Conservation (phyloP, 1,284 basidiomycete species). For the Puccinia novopanici region DNA sequence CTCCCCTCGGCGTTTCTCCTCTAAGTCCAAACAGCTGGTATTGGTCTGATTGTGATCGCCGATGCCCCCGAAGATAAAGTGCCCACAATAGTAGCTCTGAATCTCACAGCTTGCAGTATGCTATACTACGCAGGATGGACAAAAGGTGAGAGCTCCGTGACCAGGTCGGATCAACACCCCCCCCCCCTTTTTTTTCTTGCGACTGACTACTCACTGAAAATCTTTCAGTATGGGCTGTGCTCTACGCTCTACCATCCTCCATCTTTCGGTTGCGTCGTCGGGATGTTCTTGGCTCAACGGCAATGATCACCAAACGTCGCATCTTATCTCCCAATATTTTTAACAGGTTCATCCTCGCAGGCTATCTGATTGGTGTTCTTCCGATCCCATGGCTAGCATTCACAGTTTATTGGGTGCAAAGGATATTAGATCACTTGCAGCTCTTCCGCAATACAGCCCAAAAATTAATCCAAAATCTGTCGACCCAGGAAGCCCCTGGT, state of each 20-base stretch:
- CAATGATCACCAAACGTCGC: conserved; percentile 38
- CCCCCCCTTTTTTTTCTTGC: not conserved
- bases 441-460: conserved; percentile 19
- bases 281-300: conserved; percentile 44
- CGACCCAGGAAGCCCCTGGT: conserved; percentile 1
- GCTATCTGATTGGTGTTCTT: conserved; percentile 37
- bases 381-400: conserved; percentile 41
- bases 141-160: conserved; percentile 27
- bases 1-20: not conserved
- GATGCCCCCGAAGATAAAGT: conserved; percentile 4
- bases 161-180: too few species aligned
- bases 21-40: conserved; percentile 42
- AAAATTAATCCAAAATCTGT: conserved; percentile 15
- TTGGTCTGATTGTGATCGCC: conserved; percentile 34
- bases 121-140: conserved; percentile 45
- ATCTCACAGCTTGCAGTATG: conserved; percentile 33
- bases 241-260: conserved; percentile 47
- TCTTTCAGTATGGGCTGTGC: conserved; percentile 43
- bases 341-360: conserved; percentile 21
- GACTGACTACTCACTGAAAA: not conserved
- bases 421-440: conserved; percentile 6
- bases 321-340: conserved; percentile 46
- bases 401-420: conserved; percentile 46
- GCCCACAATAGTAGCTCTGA: conserved; percentile 26
- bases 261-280: conserved; percentile 46